Evolutionary conservation across 352 stramenopile species (phyloP).

Genomic region (Pythium coloratum): DNA sequence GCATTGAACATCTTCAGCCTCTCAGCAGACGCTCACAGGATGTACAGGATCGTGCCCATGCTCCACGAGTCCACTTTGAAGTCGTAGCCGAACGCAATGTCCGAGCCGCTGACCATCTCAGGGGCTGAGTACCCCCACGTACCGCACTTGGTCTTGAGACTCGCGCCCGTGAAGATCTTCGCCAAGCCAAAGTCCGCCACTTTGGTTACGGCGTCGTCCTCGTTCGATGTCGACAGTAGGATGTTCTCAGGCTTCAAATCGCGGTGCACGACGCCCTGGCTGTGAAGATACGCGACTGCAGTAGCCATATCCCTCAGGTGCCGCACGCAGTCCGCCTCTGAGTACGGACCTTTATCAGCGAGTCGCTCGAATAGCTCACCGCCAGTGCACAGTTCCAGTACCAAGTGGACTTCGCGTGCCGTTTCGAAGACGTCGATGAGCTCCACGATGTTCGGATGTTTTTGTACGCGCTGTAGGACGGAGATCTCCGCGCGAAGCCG

Average conservation of each 20-base stretch:
- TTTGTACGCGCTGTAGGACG: constrained; percentile 54
- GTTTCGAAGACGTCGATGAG: constrained; percentile 84
- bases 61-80: constrained; percentile 88
- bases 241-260: constrained; percentile 88
- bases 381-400: constrained; percentile 80
- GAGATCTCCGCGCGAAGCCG: constrained; percentile 63
- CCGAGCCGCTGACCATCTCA: constrained; percentile 83
- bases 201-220: constrained; percentile 64
- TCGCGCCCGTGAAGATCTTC: constrained; percentile 73
- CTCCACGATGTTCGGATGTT: constrained; percentile 77
- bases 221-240: constrained; percentile 61
- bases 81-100: constrained; percentile 71
- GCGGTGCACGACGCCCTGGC: constrained; percentile 75
- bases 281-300: constrained; percentile 77
- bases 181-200: constrained; percentile 86
- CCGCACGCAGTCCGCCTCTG: constrained; percentile 75
- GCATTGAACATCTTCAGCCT: background rate
- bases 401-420: constrained; percentile 68
- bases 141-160: constrained; percentile 79
- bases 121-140: constrained; percentile 82
- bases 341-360: constrained; percentile 79
- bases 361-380: constrained; percentile 83
- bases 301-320: constrained; percentile 70
- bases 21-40: constrained; percentile 42
- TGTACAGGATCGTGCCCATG: constrained; percentile 86